These are phyloP conservation scores for Gastrodia elata DNA, from an alignment of 106 monocot species.

Conservation along the genomic window DNA sequence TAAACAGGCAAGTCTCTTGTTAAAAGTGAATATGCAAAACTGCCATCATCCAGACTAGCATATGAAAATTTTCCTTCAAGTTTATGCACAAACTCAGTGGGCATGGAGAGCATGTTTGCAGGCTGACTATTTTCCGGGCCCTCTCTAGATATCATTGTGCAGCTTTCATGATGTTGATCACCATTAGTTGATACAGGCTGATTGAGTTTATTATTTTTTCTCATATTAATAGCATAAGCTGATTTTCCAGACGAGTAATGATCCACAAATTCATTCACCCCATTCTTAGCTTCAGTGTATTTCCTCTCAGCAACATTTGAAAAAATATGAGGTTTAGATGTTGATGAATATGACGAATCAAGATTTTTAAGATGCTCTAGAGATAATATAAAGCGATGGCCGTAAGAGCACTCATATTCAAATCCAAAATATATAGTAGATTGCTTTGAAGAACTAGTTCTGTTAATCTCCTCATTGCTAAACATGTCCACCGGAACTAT, in stretches of 20 bases:
- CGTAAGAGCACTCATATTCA: conserved; percentile 91
- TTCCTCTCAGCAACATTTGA: conserved; percentile 23
- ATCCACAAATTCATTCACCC: conserved; percentile 17
- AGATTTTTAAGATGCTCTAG: conserved; percentile 59
- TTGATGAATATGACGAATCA: conserved; percentile 20
- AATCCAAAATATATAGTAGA: conserved; percentile 61
- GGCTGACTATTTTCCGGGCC: conserved; percentile 7
- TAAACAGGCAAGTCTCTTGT: conserved; percentile 76
- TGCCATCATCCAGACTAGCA: conserved; percentile 34
- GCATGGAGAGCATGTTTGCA: neutral
- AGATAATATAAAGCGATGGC: conserved; percentile 81
- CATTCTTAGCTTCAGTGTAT: conserved; percentile 14
- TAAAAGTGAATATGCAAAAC: conserved; percentile 51
- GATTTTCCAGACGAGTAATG: conserved; percentile 13
- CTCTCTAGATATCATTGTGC: conserved; percentile 8
- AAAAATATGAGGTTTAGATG: conserved; percentile 5
- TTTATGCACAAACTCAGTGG: conserved; percentile 11
- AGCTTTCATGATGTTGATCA: conserved; percentile 16
- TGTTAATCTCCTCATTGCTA: conserved; percentile 20
- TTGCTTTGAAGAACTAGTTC: conserved; percentile 27
- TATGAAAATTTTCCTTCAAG: conserved; percentile 21
- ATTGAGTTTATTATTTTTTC: conserved; percentile 6
- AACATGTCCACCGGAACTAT: conserved; percentile 49
- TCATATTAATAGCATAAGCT: conserved; percentile 7
- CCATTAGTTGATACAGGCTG: conserved; percentile 5